phyloP scores from a whole-genome alignment of 768 basidiomycete genomes.

The Leccinum pellstonianum region DNA sequence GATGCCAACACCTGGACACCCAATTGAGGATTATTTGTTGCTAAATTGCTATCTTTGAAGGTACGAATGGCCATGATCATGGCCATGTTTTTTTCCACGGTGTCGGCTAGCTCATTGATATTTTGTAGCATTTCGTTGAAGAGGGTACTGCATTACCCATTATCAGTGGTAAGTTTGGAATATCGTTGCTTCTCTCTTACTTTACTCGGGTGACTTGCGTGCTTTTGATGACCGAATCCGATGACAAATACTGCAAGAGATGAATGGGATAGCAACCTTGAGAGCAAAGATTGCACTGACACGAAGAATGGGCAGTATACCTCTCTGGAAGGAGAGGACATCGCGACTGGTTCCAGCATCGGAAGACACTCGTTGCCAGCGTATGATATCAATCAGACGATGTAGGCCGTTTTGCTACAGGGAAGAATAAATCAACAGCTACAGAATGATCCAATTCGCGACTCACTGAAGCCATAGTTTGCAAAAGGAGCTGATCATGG shows the following conservation, averaged over 20 bases:
- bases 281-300: constrained; percentile 29
- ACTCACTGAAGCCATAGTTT: constrained; percentile 39
- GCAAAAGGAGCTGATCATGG: constrained; percentile 38
- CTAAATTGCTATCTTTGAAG: constrained; percentile 28
- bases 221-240: constrained; percentile 57
- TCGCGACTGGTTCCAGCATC: constrained; percentile 34
- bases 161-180: constrained; percentile 8
- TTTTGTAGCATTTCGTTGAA: constrained; percentile 48
- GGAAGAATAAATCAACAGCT: not conserved
- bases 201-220: constrained; percentile 51
- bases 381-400: constrained; percentile 50
- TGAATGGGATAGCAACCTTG: not conserved
- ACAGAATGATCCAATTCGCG: not conserved
- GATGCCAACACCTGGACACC: constrained; percentile 46
- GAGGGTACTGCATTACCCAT: constrained; percentile 36
- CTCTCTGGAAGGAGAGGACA: constrained; percentile 57
- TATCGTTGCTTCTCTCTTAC: constrained; percentile 31
- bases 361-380: constrained; percentile 42
- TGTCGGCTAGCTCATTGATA: constrained; percentile 39
- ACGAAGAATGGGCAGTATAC: constrained; percentile 51
- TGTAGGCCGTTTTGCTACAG: constrained; percentile 49
- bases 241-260: constrained; percentile 50
- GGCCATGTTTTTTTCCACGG: constrained; percentile 42
- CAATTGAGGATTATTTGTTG: constrained; percentile 19
- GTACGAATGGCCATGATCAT: constrained; percentile 32